These are phyloP conservation scores for Pythium volutum DNA, from an alignment of 352 stramenopile genomes.

Conservation along the genomic window DNA sequence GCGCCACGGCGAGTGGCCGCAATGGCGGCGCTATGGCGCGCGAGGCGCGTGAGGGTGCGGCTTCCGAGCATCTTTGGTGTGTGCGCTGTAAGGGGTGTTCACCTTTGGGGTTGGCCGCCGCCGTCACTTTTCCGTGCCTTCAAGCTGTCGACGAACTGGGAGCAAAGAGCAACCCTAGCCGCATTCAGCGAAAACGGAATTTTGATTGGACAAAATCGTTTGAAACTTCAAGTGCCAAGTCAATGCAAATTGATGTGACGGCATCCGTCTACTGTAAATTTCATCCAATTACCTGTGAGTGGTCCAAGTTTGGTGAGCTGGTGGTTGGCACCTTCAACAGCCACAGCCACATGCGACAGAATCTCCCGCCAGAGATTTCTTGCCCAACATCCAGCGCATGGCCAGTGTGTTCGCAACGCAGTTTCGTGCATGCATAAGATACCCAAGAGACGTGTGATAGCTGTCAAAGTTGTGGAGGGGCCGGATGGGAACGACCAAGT, in stretches of 20 bases:
- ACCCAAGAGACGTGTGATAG: too few relatives aligned
- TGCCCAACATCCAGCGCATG: too few relatives aligned
- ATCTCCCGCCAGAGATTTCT: too few relatives aligned
- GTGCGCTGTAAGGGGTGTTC: not conserved
- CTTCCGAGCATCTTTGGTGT: slow-evolving; percentile 12
- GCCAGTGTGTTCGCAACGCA: too few relatives aligned
- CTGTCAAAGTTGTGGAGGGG: too few relatives aligned
- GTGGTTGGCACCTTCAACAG: too few relatives aligned
- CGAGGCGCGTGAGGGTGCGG: slow-evolving; percentile 13
- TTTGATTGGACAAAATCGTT: slow-evolving; percentile 14
- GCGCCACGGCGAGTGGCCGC: slow-evolving; percentile 1
- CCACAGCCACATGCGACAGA: too few relatives aligned
- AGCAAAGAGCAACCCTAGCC: slow-evolving; percentile 11
- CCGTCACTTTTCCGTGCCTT: slow-evolving; percentile 14
- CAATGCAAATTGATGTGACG: slow-evolving; percentile 11
- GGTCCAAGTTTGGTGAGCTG: too few relatives aligned
- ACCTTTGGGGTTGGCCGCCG: not conserved
- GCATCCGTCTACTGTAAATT: too few relatives aligned
- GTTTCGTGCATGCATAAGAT: too few relatives aligned
- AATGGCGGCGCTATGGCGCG: slow-evolving; percentile 16
- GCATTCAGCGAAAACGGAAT: not conserved
- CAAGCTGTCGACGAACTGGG: slow-evolving; percentile 30
- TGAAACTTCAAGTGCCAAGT: slow-evolving; percentile 22
- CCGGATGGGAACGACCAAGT: too few relatives aligned
- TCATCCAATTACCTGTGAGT: slow-evolving; percentile 1